phyloP scores from a whole-genome alignment of 305 asterid genomes.

The Fraxinus velutina region DNA sequence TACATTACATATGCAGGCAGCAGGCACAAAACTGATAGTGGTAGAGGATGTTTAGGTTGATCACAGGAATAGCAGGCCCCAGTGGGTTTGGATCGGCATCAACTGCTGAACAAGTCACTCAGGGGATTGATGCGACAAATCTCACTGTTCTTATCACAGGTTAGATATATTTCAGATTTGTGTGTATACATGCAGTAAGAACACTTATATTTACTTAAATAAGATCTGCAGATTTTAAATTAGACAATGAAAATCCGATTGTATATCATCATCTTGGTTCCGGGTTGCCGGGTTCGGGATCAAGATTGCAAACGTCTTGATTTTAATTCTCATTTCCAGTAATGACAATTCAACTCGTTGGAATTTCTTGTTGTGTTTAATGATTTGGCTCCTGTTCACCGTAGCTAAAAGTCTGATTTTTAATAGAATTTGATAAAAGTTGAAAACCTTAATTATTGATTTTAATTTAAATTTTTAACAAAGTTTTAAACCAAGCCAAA shows the following conservation, averaged over 20 bases:
- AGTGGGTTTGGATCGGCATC: constrained; percentile 88
- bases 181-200: not conserved
- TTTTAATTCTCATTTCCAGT: not conserved
- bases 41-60: constrained; percentile 53
- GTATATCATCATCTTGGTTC: not conserved
- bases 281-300: not conserved
- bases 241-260: not conserved
- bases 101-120: constrained; percentile 45
- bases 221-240: not conserved
- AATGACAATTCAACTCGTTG: not conserved
- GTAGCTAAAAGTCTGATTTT: no score
- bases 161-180: not conserved
- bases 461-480: not conserved
- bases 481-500: not conserved
- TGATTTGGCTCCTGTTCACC: not conserved
- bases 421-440: not conserved
- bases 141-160: constrained; percentile 52
- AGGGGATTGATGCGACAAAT: constrained; percentile 40
- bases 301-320: not conserved
- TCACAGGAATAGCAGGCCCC: constrained; percentile 66
- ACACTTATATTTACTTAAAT: not conserved
- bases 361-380: not conserved
- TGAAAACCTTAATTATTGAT: no score
- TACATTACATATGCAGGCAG: not conserved
- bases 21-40: not conserved